A percentile compares a stretch with the other conserved stretches of the same genome.
Evolutionary conservation across 2,329 filamentous ascomycete genomes (phyloP).

Genomic region (Purpureocillium lavendulum): DNA sequence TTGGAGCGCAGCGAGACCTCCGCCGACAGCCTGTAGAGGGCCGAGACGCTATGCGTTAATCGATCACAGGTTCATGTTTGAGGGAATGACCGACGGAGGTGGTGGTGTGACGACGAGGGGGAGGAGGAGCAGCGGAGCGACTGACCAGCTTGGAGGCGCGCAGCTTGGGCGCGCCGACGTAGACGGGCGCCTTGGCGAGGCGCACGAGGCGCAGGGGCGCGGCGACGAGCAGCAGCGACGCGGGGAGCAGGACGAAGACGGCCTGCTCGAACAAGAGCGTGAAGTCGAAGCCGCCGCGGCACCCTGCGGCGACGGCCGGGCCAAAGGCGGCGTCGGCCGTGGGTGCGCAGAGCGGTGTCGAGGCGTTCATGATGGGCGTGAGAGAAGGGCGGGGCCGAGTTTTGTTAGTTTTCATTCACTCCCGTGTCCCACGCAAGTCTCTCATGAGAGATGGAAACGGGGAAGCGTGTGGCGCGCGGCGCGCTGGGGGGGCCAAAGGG

Average conservation of each 20-base stretch:
- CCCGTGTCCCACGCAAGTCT: too few relatives aligned
- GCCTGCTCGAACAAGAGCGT: background rate
- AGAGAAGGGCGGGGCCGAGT: slow-evolving; percentile 1
- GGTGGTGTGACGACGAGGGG: too few relatives aligned
- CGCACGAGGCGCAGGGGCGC: slow-evolving; percentile 17
- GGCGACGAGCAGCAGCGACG: slow-evolving; percentile 5
- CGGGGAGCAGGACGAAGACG: background rate
- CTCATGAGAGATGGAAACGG: too few relatives aligned
- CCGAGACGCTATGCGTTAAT: background rate
- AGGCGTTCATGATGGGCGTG: slow-evolving; percentile 14
- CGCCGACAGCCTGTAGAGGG: slow-evolving; percentile 12
- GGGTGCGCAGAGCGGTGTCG: slow-evolving; percentile 9
- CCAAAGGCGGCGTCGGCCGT: slow-evolving; percentile 4
- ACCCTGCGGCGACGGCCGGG: background rate
- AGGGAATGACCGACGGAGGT: too few relatives aligned
- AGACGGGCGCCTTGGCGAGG: slow-evolving; percentile 15
- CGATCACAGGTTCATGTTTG: too few relatives aligned
- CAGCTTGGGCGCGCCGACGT: slow-evolving; percentile 15
- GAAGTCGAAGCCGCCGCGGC: background rate
- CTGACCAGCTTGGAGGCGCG: slow-evolving; percentile 19
- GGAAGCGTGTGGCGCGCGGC: too few relatives aligned
- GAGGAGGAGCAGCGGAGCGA: too few relatives aligned
- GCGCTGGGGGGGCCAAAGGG: too few relatives aligned
- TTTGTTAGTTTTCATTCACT: too few relatives aligned
- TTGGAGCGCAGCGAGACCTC: slow-evolving; percentile 20